Evolutionary conservation across 2,329 filamentous ascomycete species (phyloP).

Genomic region (Colletotrichum karsti): DNA sequence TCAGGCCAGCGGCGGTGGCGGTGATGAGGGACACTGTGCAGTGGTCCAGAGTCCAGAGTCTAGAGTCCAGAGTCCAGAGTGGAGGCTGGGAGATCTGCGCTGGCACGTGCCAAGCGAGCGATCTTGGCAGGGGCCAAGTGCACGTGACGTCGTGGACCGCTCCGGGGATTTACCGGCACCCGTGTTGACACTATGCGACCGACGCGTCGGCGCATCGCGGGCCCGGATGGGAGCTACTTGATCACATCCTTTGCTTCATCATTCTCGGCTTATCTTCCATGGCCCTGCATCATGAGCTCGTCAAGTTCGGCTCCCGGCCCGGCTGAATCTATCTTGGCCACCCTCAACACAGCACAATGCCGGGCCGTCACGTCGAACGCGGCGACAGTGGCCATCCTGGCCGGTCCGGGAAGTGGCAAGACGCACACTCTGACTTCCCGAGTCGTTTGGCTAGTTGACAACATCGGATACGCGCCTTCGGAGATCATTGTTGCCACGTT

Average conservation of each 20-base stretch:
- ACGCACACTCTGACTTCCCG: conserved; percentile 95
- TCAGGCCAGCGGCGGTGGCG: not conserved
- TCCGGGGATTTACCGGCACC: not conserved
- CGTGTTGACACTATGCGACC: not conserved
- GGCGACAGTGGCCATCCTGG: conserved; percentile 70
- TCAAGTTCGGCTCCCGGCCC: conserved; percentile 26
- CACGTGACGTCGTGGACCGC: conserved; percentile 22
- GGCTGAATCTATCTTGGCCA: conserved; percentile 49
- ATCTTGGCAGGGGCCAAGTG: not conserved
- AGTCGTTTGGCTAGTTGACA: conserved; percentile 85
- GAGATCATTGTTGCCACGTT: conserved; percentile 97
- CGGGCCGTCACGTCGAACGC: conserved; percentile 63
- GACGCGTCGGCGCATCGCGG: conserved; percentile 6
- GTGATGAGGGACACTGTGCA: not conserved
- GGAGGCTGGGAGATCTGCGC: not conserved
- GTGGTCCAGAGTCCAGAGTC: too few relatives aligned
- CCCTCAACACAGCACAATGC: conserved; percentile 63
- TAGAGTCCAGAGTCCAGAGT: too few relatives aligned
- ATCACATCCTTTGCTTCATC: not conserved
- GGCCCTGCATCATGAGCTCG: conserved; percentile 17
- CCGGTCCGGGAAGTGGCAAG: conserved; percentile 80
- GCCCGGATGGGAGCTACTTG: not conserved
- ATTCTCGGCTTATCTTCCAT: too few relatives aligned
- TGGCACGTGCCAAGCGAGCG: not conserved
- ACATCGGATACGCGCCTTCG: conserved; percentile 77